Base-by-base conservation (phyloP, 2,329 filamentous ascomycete genomes). In the Trematosphaeria pertusa region DNA sequence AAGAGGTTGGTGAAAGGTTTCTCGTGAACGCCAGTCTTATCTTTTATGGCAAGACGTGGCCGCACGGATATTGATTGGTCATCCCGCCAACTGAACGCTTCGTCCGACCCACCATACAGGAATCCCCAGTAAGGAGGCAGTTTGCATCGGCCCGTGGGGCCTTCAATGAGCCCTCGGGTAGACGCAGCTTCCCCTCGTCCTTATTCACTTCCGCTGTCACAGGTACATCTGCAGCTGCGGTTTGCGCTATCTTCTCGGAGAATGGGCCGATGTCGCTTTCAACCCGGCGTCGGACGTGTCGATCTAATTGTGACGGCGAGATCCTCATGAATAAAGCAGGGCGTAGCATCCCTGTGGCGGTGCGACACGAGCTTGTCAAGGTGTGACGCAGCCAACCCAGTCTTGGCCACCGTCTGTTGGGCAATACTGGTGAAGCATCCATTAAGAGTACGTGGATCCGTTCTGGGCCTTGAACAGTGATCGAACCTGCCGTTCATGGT, bases 101-200 rank as follows among this genome's bases (percentile, higher is more conserved):
- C 5, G 36, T 38, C 21, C 15, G 30, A 38, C 36, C 12, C 12
- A 14, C 17, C 4, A 26, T 12, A n/a, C 36, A 18, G 21, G 5
- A 30, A 38, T 18, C n/a, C n/a, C 21, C n/a, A 24, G 36, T 18
- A 38, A 28, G 36, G 36, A 38, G 21, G 36, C 19, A 10, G 20
- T n/a, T 17, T 17, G n/a, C 20, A 38, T 26, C n/a, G n/a, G n/a
- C n/a, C n/a, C n/a, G n/a, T n/a, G n/a, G n/a, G n/a, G n/a, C n/a
- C n/a, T n/a, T n/a, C n/a, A n/a, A n/a, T n/a, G n/a, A n/a, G n/a
- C n/a, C n/a, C n/a, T n/a, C n/a, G n/a, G n/a, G n/a, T n/a, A n/a
- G n/a, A n/a, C n/a, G n/a, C n/a, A n/a, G n/a, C n/a, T n/a, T n/a
- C n/a, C n/a, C n/a, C n/a, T n/a, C n/a, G n/a, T n/a, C n/a, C n/a